phyloP scores from a whole-genome alignment of 1,139 yeast species.

The Pichia sp. region DNA sequence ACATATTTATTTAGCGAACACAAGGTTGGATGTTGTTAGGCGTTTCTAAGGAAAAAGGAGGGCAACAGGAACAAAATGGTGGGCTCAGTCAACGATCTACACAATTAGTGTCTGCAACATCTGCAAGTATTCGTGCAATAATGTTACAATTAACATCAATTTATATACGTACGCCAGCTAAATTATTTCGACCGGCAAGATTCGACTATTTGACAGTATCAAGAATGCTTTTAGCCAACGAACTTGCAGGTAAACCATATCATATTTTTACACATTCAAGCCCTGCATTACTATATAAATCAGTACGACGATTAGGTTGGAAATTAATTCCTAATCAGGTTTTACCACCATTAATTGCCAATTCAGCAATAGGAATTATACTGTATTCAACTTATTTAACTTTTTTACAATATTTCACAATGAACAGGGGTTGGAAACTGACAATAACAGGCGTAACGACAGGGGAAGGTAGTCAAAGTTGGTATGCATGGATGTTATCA shows the following conservation, averaged over 20 bases:
- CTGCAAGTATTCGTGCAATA: conserved; percentile 81
- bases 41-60: too few relatives aligned
- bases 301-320: conserved; percentile 79
- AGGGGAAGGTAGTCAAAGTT: conserved; percentile 10
- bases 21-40: too few relatives aligned
- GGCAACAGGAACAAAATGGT: neutral
- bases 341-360: conserved; percentile 81
- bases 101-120: conserved; percentile 50
- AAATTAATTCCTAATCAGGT: conserved; percentile 76
- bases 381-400: conserved; percentile 76
- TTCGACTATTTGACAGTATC: conserved; percentile 76
- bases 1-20: too few relatives aligned
- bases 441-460: conserved; percentile 11
- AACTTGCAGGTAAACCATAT: conserved; percentile 53
- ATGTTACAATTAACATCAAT: conserved; percentile 74
- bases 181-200: conserved; percentile 82
- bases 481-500: conserved; percentile 15
- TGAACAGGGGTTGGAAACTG: conserved; percentile 22
- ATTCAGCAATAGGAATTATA: conserved; percentile 80
- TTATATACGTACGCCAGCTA: conserved; percentile 76
- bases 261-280: conserved; percentile 69
- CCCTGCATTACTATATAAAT: conserved; percentile 63
- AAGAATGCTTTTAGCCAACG: conserved; percentile 43
- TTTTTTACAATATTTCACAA: conserved; percentile 34
- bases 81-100: conserved; percentile 23